A percentile compares a stretch with the other conserved stretches of the same genome.
Conservation (phyloP, 257 asterid species). For the Voacanga thouarsii region DNA sequence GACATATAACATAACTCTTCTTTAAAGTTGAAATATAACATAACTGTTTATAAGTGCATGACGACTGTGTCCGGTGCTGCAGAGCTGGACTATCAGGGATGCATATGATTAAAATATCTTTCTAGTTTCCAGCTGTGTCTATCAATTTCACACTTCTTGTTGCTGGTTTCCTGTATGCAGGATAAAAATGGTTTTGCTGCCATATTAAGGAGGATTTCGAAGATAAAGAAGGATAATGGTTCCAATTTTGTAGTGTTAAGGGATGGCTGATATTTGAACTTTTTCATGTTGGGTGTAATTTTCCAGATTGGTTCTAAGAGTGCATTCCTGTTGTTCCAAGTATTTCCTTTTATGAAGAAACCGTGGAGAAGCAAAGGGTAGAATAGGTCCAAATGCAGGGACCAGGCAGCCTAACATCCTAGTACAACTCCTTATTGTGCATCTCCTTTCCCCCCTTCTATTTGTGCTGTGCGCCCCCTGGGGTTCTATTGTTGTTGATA, state of each 20-base stretch:
- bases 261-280: conserved; percentile 29
- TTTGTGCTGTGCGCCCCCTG: neutral
- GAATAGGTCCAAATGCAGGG: neutral
- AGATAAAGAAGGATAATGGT: conserved; percentile 70
- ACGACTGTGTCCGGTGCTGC: neutral
- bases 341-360: neutral
- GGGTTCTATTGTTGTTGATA: neutral
- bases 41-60: neutral
- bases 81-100: neutral
- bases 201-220: conserved; percentile 73
- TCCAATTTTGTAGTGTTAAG: conserved; percentile 66
- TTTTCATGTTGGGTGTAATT: neutral
- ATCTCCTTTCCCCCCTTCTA: neutral
- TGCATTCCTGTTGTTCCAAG: neutral
- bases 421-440: neutral
- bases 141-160: neutral
- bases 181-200: conserved; percentile 88
- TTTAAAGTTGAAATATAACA: neutral
- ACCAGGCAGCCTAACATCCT: neutral
- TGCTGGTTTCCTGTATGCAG: conserved; percentile 36
- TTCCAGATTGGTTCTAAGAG: neutral
- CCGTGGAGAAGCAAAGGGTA: neutral
- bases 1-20: neutral
- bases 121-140: neutral
- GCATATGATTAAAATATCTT: neutral